These are phyloP conservation scores for Hibiscus mutabilis DNA, from an alignment of 345 rosid genomes.

Conservation along the genomic window DNA sequence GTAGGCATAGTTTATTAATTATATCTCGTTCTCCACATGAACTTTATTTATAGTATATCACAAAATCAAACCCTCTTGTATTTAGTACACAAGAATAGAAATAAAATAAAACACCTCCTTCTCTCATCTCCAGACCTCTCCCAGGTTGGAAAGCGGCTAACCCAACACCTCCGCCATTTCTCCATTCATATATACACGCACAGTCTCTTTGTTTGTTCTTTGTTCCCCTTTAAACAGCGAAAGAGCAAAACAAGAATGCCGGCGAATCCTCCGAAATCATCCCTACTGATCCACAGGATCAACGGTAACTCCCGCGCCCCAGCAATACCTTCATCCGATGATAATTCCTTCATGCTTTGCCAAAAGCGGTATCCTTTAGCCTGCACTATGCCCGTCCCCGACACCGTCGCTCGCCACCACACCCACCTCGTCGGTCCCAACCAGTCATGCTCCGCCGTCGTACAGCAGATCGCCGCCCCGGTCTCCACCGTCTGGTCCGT, in stretches of 20 bases:
- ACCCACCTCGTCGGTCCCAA: conserved; percentile 35
- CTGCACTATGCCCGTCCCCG: conserved; percentile 17
- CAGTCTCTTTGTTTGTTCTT: no score
- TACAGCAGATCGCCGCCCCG: conserved; percentile 53
- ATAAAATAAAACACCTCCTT: no score
- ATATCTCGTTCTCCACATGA: no score
- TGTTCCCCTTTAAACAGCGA: no score
- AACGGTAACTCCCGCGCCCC: neutral
- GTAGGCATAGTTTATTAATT: no score
- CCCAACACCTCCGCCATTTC: no score
- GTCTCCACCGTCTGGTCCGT: conserved; percentile 68
- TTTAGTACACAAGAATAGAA: no score
- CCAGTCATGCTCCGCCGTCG: conserved; percentile 61
- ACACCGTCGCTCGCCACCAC: conserved; percentile 37
- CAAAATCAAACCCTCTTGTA: no score
- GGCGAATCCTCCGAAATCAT: conserved; percentile 12
- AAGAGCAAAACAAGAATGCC: conserved; percentile 11
- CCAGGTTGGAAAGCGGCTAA: no score
- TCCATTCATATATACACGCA: no score
- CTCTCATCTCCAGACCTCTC: no score
- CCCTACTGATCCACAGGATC: conserved; percentile 14
- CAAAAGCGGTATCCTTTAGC: conserved; percentile 34
- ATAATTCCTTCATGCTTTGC: conserved; percentile 20
- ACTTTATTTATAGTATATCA: no score
- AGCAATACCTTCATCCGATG: neutral